Evolutionary conservation across 768 basidiomycete genomes (phyloP).

Genomic region (Suillus occidentalis): DNA sequence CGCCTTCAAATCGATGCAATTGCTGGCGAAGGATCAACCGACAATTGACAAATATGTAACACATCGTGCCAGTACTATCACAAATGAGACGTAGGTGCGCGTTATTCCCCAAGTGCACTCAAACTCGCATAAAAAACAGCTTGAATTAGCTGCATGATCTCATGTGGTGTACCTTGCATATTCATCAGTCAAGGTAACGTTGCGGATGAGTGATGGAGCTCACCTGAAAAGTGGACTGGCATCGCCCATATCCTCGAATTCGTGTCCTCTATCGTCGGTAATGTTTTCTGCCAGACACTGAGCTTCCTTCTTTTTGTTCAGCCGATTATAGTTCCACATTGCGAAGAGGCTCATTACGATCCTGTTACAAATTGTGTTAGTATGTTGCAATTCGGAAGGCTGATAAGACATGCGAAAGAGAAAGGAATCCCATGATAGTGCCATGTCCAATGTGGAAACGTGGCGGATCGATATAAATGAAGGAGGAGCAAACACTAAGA

Average conservation of each 20-base stretch:
- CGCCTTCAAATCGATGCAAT: background rate
- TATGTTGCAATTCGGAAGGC: constrained; percentile 6
- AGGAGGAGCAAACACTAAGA: constrained; percentile 42
- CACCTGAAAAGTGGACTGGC: constrained; percentile 56
- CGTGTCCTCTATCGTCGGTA: constrained; percentile 35
- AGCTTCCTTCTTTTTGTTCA: constrained; percentile 52
- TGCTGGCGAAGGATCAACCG: background rate
- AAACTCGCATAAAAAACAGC: background rate
- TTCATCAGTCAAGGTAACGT: background rate
- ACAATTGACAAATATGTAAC: background rate
- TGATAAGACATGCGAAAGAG: constrained; percentile 22
- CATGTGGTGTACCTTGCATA: background rate
- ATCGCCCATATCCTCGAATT: constrained; percentile 51
- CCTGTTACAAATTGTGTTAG: constrained; percentile 36
- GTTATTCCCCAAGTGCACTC: background rate
- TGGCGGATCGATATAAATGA: constrained; percentile 40
- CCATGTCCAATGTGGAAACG: constrained; percentile 39
- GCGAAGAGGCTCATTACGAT: constrained; percentile 40
- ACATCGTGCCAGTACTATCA: background rate
- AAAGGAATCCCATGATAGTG: constrained; percentile 36
- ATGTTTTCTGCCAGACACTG: constrained; percentile 46
- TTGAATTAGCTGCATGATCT: background rate
- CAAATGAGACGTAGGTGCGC: background rate
- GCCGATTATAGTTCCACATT: constrained; percentile 49
- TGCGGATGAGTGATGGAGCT: background rate